Base-by-base conservation (phyloP, 306 rosid species). In the Trifolium fragiferum region DNA sequence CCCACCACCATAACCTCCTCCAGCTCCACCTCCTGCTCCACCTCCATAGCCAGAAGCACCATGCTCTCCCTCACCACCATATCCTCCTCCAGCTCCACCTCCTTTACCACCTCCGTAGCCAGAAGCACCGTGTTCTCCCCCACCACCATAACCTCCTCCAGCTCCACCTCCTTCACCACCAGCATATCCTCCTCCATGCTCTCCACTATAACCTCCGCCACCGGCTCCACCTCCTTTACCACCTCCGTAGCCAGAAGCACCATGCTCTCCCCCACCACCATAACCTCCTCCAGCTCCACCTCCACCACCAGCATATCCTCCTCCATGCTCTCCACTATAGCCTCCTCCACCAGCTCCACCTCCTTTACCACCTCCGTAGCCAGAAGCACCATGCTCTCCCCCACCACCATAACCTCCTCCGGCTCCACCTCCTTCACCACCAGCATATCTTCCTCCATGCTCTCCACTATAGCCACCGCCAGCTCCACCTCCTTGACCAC, bases 401-500 rank as follows among this genome's bases (percentile, higher is more conserved):
- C 65, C 80, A 16, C 55, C 79, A 11, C 53, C 70, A 14, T 46
- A 72, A 10, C 81, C 86, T 2, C 79, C 82, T 19, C 41, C 33
- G 5, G 33, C 40, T 8, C 85, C 85, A 11, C 60, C 81, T 19
- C 84, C 79, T 7, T 32, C 3, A 4, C 82, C 82, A 8, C 76
- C 72, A 41, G 78, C 74, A 37, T 8, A 37, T 37, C 40, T 10
- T 8, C 40, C 40, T 37, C 40, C 40, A n/a, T 40, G 67, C 12
- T 88, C 86, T 13, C 87, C 90, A 13, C 84, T 76, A 40, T 21
- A 5, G 2, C 91, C 87, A 8, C 89, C 92, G 0, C 84, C 86
- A 38, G 71, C 81, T 19, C 61, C 78, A 15, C 70, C 61, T 20
- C 81, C 81, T 1, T 55, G 62, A 40, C 79, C 75, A 11, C 64